Base-by-base conservation (phyloP, 2,329 filamentous ascomycete species). In the Lasiodiplodia gonubiensis region DNA sequence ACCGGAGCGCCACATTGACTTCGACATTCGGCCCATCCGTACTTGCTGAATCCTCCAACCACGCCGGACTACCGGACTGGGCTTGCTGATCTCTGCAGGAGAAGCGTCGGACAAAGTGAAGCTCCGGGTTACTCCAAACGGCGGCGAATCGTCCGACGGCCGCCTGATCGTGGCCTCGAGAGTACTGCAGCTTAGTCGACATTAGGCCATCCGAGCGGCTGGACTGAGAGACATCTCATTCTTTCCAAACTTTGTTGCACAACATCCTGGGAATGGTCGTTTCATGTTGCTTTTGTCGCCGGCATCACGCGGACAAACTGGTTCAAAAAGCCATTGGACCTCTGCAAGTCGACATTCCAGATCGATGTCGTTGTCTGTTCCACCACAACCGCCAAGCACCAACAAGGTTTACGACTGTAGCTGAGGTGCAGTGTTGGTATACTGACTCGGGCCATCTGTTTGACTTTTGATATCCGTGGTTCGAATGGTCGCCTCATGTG, bases 271-370 rank as follows among this genome's bases (percentile, higher is more conserved):
- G 18, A 18, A 33, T 37, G 25, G 16, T 25, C 30, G 59, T 51
- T 63, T 51, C 59, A 63, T 33, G n/a, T 30, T 63, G 49, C 35
- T 63, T 46, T 51, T 23, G 25, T 25, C 16, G 42, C 14, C n/a
- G 25, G 25, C 27, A 51, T 63, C 59, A 63, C 30, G 59, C 59
- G 59, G 42, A 16, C 21, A 11, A 25, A 18, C 18, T 25, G 59
- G 21, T 37, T 14, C 21, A 35, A 49, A 33, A 25, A 21, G 23
- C 35, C 30, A 16, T 35, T 63, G 59, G 33, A 51, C 11, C 25
- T 39, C 27, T 35, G 11, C 27, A 6, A 46, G n/a, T 63, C n/a
- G 49, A 30, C 27, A 52, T 27, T 18, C 23, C 30, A 51, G 23
- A 21, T 63, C 46, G 46, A n/a, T n/a, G 39, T 14, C 37, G 18